Conservation (phyloP, 768 basidiomycete species). For the Leccinum aurantiacum region DNA sequence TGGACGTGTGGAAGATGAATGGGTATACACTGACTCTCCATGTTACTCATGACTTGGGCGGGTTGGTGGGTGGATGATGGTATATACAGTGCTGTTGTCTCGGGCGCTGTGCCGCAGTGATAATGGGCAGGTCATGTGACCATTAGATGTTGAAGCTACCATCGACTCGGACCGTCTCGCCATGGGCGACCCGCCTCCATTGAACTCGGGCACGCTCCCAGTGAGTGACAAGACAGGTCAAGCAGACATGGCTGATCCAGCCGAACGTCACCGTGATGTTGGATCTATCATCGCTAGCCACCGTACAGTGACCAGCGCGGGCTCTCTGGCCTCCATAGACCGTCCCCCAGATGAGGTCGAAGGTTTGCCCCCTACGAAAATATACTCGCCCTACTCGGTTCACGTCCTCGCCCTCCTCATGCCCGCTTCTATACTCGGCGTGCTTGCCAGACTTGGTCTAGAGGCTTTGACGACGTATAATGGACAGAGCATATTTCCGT, state of each 20-base stretch:
- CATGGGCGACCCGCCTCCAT: background rate
- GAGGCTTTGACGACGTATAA: slow-evolving; percentile 71
- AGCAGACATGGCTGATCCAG: background rate
- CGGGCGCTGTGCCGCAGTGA: background rate
- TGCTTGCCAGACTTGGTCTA: slow-evolving; percentile 78
- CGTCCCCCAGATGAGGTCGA: slow-evolving; percentile 38
- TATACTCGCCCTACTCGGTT: slow-evolving; percentile 55
- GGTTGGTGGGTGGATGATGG: background rate
- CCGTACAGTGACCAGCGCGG: slow-evolving; percentile 32
- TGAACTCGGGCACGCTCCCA: background rate
- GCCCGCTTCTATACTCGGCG: slow-evolving; percentile 83
- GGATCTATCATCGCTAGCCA: slow-evolving; percentile 38
- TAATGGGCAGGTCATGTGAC: slow-evolving; percentile 12
- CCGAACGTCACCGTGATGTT: slow-evolving; percentile 26
- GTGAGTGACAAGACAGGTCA: slow-evolving; percentile 4
- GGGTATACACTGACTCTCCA: slow-evolving; percentile 72
- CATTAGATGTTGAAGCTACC: too few species aligned
- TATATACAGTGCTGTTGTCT: background rate
- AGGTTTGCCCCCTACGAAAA: slow-evolving; percentile 34
- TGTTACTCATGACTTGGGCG: slow-evolving; percentile 63
- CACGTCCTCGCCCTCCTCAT: slow-evolving; percentile 71
- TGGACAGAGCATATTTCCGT: slow-evolving; percentile 72
- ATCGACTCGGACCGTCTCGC: background rate
- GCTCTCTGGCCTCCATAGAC: slow-evolving; percentile 44
- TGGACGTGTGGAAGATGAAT: background rate